phyloP scores from a whole-genome alignment of 352 stramenopile genomes.

The Phytophthora crassamura region DNA sequence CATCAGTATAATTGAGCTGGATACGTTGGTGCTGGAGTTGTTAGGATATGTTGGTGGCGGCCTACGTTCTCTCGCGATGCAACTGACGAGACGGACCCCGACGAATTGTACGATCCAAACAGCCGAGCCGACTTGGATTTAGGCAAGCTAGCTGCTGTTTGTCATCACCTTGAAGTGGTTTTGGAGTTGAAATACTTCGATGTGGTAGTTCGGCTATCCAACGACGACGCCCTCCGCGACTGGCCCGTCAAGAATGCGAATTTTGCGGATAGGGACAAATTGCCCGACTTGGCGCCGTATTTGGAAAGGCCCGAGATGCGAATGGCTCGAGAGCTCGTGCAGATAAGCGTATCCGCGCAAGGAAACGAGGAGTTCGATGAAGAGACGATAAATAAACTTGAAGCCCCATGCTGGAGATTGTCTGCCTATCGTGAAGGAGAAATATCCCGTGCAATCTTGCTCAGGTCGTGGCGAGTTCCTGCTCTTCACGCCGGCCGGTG shows the following conservation, averaged over 20 bases:
- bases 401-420: background rate
- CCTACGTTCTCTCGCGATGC: background rate
- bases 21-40: slow-evolving; percentile 2
- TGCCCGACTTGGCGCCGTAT: background rate
- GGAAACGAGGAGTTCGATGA: background rate
- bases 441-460: background rate
- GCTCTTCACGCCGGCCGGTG: background rate
- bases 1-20: background rate
- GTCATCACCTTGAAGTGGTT: background rate
- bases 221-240: background rate
- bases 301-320: background rate
- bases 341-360: background rate
- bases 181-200: background rate
- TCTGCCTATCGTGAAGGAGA: slow-evolving; percentile 9
- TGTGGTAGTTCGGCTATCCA: background rate
- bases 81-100: background rate
- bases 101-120: background rate
- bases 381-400: background rate
- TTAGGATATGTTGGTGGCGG: background rate
- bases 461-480: background rate
- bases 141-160: background rate
- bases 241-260: slow-evolving; percentile 7
- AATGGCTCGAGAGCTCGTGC: background rate
- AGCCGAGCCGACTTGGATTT: background rate
- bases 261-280: background rate